phyloP scores from a whole-genome alignment of 208 protist species.

The Leishmania gerbilli region DNA sequence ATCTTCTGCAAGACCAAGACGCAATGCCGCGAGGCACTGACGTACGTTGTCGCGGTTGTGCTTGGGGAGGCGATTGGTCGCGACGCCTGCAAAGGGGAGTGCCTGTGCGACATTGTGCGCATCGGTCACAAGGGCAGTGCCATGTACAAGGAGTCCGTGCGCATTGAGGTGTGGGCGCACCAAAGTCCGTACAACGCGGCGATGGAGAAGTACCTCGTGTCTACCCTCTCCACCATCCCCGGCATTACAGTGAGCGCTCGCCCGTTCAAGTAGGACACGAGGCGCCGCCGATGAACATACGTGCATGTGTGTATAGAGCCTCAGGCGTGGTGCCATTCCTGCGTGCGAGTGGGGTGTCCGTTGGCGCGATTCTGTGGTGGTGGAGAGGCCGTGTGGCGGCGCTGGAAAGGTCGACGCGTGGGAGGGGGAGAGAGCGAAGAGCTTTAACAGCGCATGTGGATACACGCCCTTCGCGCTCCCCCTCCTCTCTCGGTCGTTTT shows the following conservation, averaged over 20 bases:
- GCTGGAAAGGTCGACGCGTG: neutral
- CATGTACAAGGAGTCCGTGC: conserved; percentile 58
- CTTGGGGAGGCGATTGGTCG: conserved; percentile 70
- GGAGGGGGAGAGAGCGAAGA: neutral
- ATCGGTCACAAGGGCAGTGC: conserved; percentile 69
- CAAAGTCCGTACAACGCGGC: conserved; percentile 36
- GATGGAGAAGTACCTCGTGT: conserved; percentile 58
- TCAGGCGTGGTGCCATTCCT: neutral
- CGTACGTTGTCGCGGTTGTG: conserved; percentile 64
- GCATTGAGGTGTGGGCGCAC: conserved; percentile 74
- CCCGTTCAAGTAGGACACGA: conserved; percentile 8
- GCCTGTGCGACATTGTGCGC: conserved; percentile 69
- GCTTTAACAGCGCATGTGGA: neutral
- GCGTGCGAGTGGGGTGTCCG: too few relatives aligned
- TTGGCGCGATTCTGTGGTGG: neutral
- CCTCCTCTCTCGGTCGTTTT: neutral
- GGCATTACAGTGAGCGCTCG: conserved; percentile 50
- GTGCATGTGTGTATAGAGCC: neutral
- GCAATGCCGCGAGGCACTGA: conserved; percentile 57
- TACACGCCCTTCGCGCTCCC: too few relatives aligned
- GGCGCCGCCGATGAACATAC: neutral
- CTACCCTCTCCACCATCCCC: conserved; percentile 45
- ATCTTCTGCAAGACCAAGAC: conserved; percentile 75
- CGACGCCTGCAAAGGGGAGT: conserved; percentile 46
- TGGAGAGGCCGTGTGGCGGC: neutral